A percentile compares a stretch with the other conserved stretches of the same genome.
phyloP scores from a whole-genome alignment of 225 moss, liverwort and hornwort species.

The Asterella californica region DNA sequence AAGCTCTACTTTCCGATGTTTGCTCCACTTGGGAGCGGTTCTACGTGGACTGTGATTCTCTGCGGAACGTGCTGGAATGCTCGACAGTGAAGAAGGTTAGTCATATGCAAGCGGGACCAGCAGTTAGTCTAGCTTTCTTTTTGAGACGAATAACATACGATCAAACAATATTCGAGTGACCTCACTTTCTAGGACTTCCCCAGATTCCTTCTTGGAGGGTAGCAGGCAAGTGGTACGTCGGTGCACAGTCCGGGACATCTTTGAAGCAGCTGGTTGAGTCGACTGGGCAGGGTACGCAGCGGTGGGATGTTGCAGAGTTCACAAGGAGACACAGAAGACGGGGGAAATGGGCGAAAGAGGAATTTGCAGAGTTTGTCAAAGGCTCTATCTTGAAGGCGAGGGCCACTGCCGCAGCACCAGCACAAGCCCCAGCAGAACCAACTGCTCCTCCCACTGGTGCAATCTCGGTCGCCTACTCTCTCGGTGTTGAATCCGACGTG shows the following conservation, averaged over 20 bases:
- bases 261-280: background rate
- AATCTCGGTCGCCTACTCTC: background rate
- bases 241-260: conserved; percentile 16
- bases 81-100: conserved; percentile 21
- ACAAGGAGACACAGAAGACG: conserved; percentile 13
- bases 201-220: conserved; percentile 25
- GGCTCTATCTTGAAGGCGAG: conserved; percentile 10
- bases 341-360: conserved; percentile 17
- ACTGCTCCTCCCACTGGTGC: background rate
- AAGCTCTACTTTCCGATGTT: conserved; percentile 7
- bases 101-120: background rate
- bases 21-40: conserved; percentile 6
- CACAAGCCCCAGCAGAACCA: too few species aligned
- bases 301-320: conserved; percentile 16
- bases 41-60: conserved; percentile 17
- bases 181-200: background rate
- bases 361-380: conserved; percentile 7
- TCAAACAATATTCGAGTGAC: background rate
- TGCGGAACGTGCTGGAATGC: conserved; percentile 9
- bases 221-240: conserved; percentile 20
- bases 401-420: background rate
- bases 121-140: background rate
- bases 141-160: background rate
- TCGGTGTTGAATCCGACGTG: background rate
- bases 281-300: conserved; percentile 1